Evolutionary conservation across 768 basidiomycete genomes (phyloP).

Genomic region (Agaricus subrufescens): DNA sequence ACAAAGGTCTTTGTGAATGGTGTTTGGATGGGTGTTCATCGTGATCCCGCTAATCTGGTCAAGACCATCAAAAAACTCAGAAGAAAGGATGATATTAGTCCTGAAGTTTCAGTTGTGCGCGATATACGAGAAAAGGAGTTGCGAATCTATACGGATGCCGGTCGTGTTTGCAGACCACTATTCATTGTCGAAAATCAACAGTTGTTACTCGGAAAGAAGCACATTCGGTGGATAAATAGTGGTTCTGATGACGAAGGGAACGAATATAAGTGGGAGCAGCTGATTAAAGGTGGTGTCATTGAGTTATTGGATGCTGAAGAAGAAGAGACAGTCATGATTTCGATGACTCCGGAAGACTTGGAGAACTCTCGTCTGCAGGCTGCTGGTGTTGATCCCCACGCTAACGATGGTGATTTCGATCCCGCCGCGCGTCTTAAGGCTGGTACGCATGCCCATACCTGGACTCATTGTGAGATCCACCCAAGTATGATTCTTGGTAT

Average conservation of each 20-base stretch:
- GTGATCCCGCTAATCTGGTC: slow-evolving; percentile 88
- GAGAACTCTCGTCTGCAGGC: slow-evolving; percentile 75
- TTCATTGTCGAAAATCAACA: slow-evolving; percentile 96
- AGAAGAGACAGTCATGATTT: slow-evolving; percentile 99
- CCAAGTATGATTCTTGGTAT: slow-evolving; percentile 99
- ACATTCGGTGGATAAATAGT: slow-evolving; percentile 68
- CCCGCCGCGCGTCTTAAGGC: slow-evolving; percentile 87
- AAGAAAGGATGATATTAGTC: slow-evolving; percentile 90
- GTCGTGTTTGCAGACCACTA: slow-evolving; percentile 92
- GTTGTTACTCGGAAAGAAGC: slow-evolving; percentile 77
- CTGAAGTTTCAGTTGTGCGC: slow-evolving; percentile 95
- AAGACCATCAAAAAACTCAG: slow-evolving; percentile 91
- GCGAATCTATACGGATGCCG: slow-evolving; percentile 93
- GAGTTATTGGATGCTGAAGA: slow-evolving; percentile 97
- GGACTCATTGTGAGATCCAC: slow-evolving; percentile 99
- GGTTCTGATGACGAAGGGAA: slow-evolving; percentile 55
- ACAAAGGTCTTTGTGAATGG: slow-evolving; percentile 99
- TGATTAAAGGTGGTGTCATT: slow-evolving; percentile 84
- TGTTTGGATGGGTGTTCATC: slow-evolving; percentile 99
- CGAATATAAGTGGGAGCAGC: slow-evolving; percentile 76
- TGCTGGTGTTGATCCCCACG: slow-evolving; percentile 50
- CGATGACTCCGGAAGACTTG: slow-evolving; percentile 96
- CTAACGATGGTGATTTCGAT: slow-evolving; percentile 72
- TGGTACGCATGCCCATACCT: slow-evolving; percentile 79
- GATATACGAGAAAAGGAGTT: slow-evolving; percentile 96